Evolutionary conservation across 2,329 filamentous ascomycete genomes (phyloP), one percentile per base, ranked within the genome.

Genomic region (Huntiella moniliformis): DNA sequence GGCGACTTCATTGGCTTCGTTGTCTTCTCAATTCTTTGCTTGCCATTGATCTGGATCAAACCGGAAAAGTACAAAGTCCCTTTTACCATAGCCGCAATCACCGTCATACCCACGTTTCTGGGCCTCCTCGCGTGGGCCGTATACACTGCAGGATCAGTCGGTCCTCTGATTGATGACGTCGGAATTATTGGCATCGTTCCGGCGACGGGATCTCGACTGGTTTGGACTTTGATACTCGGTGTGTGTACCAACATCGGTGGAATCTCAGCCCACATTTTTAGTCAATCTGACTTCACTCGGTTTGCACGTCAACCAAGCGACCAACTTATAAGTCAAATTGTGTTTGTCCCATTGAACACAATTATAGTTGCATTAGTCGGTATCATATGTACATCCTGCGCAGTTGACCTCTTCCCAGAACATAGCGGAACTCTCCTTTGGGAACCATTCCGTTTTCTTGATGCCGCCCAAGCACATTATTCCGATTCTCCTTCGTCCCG

Each of bases 61-160:
- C 65, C 68, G 50, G 66, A 70, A 49, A 62, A 61, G 11, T 68
- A 67, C 56, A 67, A 64, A 53, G 60, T 65, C 3, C 64, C 59
- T 36, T 53, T 60, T 4, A 65, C 63, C 54, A 66, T 63, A 46
- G 61, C 61, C 12, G n/a, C 64, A 5, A 63, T 60, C 10, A 70
- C 70, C 64, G 42, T 69, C 5, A 52, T 53, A 16, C 52, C 55
- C 1, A 50, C 55, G 52, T 33, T 61, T 53, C 46, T 60, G 53
- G 55, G 55, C 42, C 68, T 70, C 57, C 65, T 66, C 48, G 59
- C 68, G 33, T 69, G 67, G 67, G 60, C 65, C 1, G 54, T 68
- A 3, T 54, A 60, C 2, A 59, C 59, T 1, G 65, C 65, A 0
- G 59, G 59, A 38, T 66, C 66, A 2, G 53, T 52, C 1, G 66